Evolutionary conservation across 257 asterid genomes (phyloP).

Genomic region (Coffea canephora): DNA sequence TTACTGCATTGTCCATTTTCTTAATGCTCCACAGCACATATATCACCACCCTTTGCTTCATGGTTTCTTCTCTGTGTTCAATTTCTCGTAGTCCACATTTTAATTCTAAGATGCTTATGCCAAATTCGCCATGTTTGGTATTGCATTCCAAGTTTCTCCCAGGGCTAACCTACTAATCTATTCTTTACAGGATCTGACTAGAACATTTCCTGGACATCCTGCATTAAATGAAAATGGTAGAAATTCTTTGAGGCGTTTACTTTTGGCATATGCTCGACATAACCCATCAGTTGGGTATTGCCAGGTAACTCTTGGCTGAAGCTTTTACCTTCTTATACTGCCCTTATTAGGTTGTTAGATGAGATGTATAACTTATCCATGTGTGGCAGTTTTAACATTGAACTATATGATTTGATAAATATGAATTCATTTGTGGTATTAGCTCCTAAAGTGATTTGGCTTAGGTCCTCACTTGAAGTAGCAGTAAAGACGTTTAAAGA

Average conservation of each 20-base stretch:
- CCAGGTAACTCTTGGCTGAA: constrained; percentile 58
- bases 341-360: neutral
- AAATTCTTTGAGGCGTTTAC: constrained; percentile 88
- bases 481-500: neutral
- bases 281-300: constrained; percentile 95
- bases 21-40: neutral
- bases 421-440: neutral
- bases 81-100: constrained; percentile 1
- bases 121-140: constrained; percentile 8
- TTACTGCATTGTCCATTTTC: neutral
- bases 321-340: neutral
- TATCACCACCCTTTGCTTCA: constrained; percentile 10
- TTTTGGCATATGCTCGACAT: constrained; percentile 89
- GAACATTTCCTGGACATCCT: constrained; percentile 97
- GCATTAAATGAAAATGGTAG: constrained; percentile 92
- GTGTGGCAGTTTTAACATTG: neutral
- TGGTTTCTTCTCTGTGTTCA: constrained; percentile 10
- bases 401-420: neutral
- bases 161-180: constrained; percentile 28
- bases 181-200: constrained; percentile 75
- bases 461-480: neutral
- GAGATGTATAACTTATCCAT: neutral
- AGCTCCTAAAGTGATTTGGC: neutral
- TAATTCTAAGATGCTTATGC: constrained; percentile 4
- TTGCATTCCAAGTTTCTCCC: constrained; percentile 16